A percentile compares a stretch with the other conserved stretches of the same genome.
Conservation (phyloP, 2,329 filamentous ascomycete species). For the Aspergillus ochraceoroseus region DNA sequence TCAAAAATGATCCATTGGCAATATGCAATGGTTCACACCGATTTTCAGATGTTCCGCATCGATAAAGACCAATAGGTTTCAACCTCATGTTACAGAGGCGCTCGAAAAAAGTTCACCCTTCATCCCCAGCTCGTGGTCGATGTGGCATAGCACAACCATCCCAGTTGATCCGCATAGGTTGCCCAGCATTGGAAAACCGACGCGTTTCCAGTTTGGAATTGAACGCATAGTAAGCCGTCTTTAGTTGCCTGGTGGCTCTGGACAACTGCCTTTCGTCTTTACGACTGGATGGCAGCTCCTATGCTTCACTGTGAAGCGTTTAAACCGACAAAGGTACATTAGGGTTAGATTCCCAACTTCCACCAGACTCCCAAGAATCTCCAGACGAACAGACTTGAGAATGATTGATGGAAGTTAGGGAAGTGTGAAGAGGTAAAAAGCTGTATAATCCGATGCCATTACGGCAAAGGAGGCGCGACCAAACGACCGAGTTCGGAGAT, state of each 20-base stretch:
- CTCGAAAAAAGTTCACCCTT: constrained; percentile 50
- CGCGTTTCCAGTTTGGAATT: constrained; percentile 42
- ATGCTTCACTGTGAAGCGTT: constrained; percentile 67
- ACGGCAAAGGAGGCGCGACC: constrained; percentile 38
- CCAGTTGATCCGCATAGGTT: constrained; percentile 59
- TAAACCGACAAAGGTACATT: constrained; percentile 63
- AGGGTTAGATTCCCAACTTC: constrained; percentile 94
- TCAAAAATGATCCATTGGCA: constrained; percentile 27
- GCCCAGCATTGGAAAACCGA: constrained; percentile 53
- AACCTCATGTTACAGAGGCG: constrained; percentile 48
- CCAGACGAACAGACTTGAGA: constrained; percentile 34
- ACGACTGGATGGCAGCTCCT: constrained; percentile 65
- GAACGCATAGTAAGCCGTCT: constrained; percentile 47
- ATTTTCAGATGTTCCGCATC: constrained; percentile 14
- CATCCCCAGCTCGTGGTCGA: constrained; percentile 44
- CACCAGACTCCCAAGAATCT: constrained; percentile 52
- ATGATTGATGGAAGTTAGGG: constrained; percentile 64
- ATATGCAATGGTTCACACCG: constrained; percentile 16
- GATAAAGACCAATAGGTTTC: constrained; percentile 41
- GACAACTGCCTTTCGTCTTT: constrained; percentile 42
- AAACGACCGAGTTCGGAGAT: constrained; percentile 17
- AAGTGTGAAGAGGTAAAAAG: constrained; percentile 68
- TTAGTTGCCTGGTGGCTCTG: constrained; percentile 44
- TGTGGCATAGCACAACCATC: constrained; percentile 53
- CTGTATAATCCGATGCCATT: constrained; percentile 51